Evolutionary conservation across 2,329 filamentous ascomycete species (phyloP).

Genomic region (Paecilomyces variotii): DNA sequence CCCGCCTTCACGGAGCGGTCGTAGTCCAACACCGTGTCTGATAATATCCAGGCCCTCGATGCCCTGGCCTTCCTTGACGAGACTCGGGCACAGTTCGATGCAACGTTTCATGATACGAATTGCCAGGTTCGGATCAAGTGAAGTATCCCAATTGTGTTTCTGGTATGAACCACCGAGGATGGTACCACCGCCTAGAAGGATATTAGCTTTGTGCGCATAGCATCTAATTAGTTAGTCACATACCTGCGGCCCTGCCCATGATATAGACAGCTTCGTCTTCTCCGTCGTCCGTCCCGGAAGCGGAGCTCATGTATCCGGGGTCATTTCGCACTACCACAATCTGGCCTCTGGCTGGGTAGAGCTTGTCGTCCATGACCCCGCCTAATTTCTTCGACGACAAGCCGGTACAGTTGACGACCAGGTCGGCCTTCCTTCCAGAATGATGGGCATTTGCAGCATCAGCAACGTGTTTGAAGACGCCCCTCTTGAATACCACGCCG

Average conservation of each 20-base stretch:
- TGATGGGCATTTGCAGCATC: constrained; percentile 59
- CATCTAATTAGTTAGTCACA: background rate
- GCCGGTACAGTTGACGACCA: constrained; percentile 81
- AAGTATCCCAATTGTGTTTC: constrained; percentile 68
- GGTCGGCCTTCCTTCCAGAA: constrained; percentile 49
- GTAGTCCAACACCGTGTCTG: constrained; percentile 71
- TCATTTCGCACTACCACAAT: constrained; percentile 77
- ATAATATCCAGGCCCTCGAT: constrained; percentile 67
- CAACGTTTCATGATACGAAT: constrained; percentile 71
- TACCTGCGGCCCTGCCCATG: constrained; percentile 63
- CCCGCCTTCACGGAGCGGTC: constrained; percentile 66
- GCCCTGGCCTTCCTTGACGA: constrained; percentile 50
- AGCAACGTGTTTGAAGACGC: constrained; percentile 58
- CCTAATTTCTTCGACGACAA: constrained; percentile 67
- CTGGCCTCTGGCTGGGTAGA: constrained; percentile 75
- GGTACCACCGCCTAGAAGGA: constrained; percentile 60
- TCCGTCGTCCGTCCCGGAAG: constrained; percentile 66
- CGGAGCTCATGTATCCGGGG: constrained; percentile 59
- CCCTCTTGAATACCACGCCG: constrained; percentile 61
- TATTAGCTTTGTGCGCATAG: constrained; percentile 1
- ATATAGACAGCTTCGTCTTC: constrained; percentile 66
- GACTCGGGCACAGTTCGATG: constrained; percentile 26
- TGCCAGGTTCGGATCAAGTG: constrained; percentile 72
- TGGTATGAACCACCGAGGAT: constrained; percentile 82
- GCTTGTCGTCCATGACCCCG: constrained; percentile 66